These are phyloP conservation scores for Sphagnum fallax DNA, from an alignment of 228 moss, liverwort and hornwort genomes.

Conservation along the genomic window DNA sequence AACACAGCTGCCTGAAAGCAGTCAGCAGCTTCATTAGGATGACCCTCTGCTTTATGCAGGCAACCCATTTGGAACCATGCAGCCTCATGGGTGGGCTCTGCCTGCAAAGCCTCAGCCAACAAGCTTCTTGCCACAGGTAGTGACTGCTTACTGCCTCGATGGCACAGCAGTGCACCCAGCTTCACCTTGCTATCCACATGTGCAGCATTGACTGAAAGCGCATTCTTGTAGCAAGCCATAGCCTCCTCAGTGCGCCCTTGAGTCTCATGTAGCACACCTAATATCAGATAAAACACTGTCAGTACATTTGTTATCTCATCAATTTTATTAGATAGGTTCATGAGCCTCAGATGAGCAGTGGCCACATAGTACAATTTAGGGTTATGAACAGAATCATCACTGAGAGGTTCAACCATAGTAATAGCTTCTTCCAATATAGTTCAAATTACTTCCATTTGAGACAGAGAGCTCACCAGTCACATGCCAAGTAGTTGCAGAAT, in stretches of 20 bases:
- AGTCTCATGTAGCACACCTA: constrained; percentile 71
- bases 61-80: constrained; percentile 80
- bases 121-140: constrained; percentile 62
- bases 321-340: too few relatives aligned
- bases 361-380: too few relatives aligned
- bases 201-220: constrained; percentile 54
- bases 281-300: too few relatives aligned
- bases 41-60: constrained; percentile 67
- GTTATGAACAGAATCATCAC: too few relatives aligned
- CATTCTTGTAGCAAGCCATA: constrained; percentile 56
- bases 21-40: constrained; percentile 58
- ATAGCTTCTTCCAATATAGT: too few relatives aligned
- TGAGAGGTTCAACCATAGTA: too few relatives aligned
- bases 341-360: too few relatives aligned
- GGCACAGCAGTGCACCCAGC: constrained; percentile 59
- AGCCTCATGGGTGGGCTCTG: constrained; percentile 63
- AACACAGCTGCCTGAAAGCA: constrained; percentile 70
- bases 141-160: constrained; percentile 35
- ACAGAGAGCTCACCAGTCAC: constrained; percentile 29
- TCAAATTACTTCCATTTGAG: too few relatives aligned
- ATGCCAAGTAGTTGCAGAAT: constrained; percentile 50
- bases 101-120: constrained; percentile 71
- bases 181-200: constrained; percentile 79
- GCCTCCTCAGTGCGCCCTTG: constrained; percentile 61
- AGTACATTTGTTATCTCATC: neutral